Percentiles rank a stretch among this genome's conserved stretches.
These are phyloP conservation scores for Myxozyma sirexii DNA, from an alignment of 805 yeast species.

Conservation along the genomic window DNA sequence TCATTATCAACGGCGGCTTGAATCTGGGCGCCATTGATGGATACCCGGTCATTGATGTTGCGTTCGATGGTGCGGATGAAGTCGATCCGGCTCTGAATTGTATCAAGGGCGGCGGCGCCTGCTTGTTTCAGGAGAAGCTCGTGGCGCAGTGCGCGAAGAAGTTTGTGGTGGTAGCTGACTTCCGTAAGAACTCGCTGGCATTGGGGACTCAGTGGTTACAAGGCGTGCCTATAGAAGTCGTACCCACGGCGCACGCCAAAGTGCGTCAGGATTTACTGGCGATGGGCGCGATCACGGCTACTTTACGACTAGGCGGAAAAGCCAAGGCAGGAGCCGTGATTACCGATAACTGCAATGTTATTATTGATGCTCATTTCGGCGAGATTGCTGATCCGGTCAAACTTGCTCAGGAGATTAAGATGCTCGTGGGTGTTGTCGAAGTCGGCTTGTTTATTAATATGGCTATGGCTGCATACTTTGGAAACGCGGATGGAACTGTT, in stretches of 20 bases:
- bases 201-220: conserved; percentile 83
- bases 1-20: conserved; percentile 80
- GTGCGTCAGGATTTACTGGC: conserved; percentile 63
- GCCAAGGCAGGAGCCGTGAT: conserved; percentile 97
- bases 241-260: conserved; percentile 82
- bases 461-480: conserved; percentile 85
- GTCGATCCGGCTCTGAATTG: conserved; percentile 78
- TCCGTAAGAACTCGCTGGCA: conserved; percentile 72
- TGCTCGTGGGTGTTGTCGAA: conserved; percentile 91
- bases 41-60: conserved; percentile 75
- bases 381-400: conserved; percentile 51
- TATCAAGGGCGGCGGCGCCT: conserved; percentile 99
- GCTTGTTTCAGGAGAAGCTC: conserved; percentile 92
- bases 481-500: conserved; percentile 75
- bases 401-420: conserved; percentile 69
- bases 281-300: conserved; percentile 66
- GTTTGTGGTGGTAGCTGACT: conserved; percentile 90
- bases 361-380: conserved; percentile 93
- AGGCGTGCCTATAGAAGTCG: conserved; percentile 95
- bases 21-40: conserved; percentile 81
- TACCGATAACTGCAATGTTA: conserved; percentile 92
- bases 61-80: conserved; percentile 99
- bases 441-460: conserved; percentile 80
- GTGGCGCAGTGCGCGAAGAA: conserved; percentile 78
- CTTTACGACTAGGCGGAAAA: conserved; percentile 79